Base-by-base conservation (phyloP, 805 yeast species). In the Torulaspora microellipsoides region DNA sequence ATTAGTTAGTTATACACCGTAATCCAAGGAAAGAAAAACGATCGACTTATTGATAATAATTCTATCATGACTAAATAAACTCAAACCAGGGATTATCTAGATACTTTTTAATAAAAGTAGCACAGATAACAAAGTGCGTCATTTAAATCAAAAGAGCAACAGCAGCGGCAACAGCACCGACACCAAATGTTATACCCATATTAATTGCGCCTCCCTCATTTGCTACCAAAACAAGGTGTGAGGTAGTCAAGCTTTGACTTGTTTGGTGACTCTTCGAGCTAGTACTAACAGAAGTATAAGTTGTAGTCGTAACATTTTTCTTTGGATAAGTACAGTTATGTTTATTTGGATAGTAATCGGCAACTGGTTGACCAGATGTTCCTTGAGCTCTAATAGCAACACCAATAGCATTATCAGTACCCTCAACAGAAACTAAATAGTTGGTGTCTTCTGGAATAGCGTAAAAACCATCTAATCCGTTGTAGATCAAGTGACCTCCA, bases 401-500 rank as follows among this genome's bases (percentile, higher is more conserved):
- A 20, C 52, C 52, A 2, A 55, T 35, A 38, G 56, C 58, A 33
- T 54, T 49, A 15, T 47, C 59, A 7, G 54, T 48, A 49, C 55
- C 54, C 39, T 59, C 57, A 5, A 59, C 44, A 31, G 60, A 60
- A 33, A 60, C 44, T 11, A 48, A 29, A 47, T 65, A 65, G 13
- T 43, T 32, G 8, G 36, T 20, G n/a, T 52, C 48, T 34, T 65
- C 53, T 34, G 72, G 70, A 46, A 70, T 65, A 31, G 75, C 74
- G 34, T 60, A 56, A 64, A 72, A 76, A 30, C 52, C 64, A 27
- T 57, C 50, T 15, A 48, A 42, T 34, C 66, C 70, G 29, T 62
- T 48, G 55, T 59, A 68, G 2, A 53, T 51, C 57, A 75, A 65
- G 54, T 64, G 53, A 32, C 71, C 73, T 31, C 62, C 58, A 5